Percentiles rank a stretch among this genome's conserved stretches.
Conservation (phyloP, 768 basidiomycete species). For the Pulveroboletus sp. region DNA sequence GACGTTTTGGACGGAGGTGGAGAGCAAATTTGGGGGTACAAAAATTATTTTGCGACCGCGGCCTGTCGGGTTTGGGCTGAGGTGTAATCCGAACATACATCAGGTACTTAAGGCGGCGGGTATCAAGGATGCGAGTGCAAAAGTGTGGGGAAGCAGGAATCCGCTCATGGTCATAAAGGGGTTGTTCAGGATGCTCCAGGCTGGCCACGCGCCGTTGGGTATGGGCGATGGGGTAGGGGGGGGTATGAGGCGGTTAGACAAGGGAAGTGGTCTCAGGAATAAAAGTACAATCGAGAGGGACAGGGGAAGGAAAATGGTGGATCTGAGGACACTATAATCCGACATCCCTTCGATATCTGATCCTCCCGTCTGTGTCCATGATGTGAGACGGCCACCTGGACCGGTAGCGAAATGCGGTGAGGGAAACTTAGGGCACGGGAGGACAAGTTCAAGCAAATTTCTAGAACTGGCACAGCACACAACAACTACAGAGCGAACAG, state of each 20-base stretch:
- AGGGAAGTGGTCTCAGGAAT: constrained; percentile 67
- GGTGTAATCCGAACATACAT: constrained; percentile 86
- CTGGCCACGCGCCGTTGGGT: constrained; percentile 71
- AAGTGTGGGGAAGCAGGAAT: constrained; percentile 92
- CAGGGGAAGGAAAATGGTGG: constrained; percentile 72
- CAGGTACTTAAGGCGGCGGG: constrained; percentile 89
- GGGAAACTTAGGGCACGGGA: too few relatives aligned
- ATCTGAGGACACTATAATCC: constrained; percentile 48
- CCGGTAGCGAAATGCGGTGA: background rate
- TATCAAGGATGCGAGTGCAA: constrained; percentile 91
- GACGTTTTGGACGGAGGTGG: constrained; percentile 92
- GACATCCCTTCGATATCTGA: background rate
- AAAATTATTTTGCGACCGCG: constrained; percentile 75
- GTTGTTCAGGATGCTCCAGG: constrained; percentile 75
- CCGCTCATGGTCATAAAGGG: constrained; percentile 74
- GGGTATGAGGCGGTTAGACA: constrained; percentile 61
- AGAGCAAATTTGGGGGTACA: constrained; percentile 80
- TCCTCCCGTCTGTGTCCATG: background rate
- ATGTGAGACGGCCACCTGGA: background rate
- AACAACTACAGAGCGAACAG: too few relatives aligned
- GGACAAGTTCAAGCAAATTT: too few relatives aligned
- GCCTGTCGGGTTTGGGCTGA: constrained; percentile 87
- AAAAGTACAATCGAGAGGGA: constrained; percentile 75
- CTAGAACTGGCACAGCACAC: too few relatives aligned
- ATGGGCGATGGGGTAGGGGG: constrained; percentile 85